phyloP scores from a whole-genome alignment of 495 filamentous ascomycete species.

The Staphylotrichum tortipilum region DNA sequence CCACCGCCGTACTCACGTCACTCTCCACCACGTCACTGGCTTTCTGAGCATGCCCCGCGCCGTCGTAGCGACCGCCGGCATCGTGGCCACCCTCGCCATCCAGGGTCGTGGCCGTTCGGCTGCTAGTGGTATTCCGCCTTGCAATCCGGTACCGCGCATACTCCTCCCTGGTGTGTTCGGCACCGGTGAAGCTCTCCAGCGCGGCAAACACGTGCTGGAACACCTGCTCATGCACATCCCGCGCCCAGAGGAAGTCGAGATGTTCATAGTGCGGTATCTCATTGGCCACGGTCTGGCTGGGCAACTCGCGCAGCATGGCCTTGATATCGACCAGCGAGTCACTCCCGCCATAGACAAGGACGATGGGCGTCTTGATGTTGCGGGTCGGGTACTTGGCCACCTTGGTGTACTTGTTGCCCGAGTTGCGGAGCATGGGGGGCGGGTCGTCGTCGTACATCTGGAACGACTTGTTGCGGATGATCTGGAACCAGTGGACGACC shows the following conservation, averaged over 20 bases:
- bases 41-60: no score
- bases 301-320: slow-evolving; percentile 82
- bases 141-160: slow-evolving; percentile 39
- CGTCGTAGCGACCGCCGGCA: no score
- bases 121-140: slow-evolving; percentile 12
- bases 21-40: slow-evolving; percentile 24
- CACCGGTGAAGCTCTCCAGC: slow-evolving; percentile 54
- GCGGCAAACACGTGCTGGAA: slow-evolving; percentile 87
- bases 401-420: slow-evolving; percentile 54
- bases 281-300: slow-evolving; percentile 70
- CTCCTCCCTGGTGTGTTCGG: slow-evolving; percentile 44
- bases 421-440: slow-evolving; percentile 33
- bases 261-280: slow-evolving; percentile 89
- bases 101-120: neutral
- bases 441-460: slow-evolving; percentile 98
- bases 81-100: no score
- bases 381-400: slow-evolving; percentile 92
- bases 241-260: slow-evolving; percentile 93
- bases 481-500: slow-evolving; percentile 98
- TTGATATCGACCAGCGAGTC: slow-evolving; percentile 94
- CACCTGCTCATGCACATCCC: slow-evolving; percentile 72
- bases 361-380: slow-evolving; percentile 94
- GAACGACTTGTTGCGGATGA: slow-evolving; percentile 88
- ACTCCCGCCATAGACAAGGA: slow-evolving; percentile 83
- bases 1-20: slow-evolving; percentile 28